These are phyloP conservation scores for Zymoseptoria brevis DNA, from an alignment of 2,329 filamentous ascomycete species.

Conservation along the genomic window DNA sequence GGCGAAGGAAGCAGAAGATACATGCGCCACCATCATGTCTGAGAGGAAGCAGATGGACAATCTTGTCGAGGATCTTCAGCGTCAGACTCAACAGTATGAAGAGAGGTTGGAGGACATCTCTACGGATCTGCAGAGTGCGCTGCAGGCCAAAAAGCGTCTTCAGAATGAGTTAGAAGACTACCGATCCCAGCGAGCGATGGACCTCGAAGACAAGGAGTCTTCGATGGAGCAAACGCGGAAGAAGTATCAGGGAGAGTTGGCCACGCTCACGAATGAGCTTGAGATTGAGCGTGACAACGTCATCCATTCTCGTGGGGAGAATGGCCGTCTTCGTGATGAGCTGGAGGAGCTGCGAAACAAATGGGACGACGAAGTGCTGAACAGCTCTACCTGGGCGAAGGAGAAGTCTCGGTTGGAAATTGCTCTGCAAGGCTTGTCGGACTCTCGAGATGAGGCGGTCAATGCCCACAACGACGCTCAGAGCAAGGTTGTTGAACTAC, in stretches of 20 bases:
- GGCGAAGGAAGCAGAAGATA: constrained; percentile 83
- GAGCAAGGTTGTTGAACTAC: constrained; percentile 78
- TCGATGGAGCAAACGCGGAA: constrained; percentile 95
- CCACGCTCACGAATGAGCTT: constrained; percentile 80
- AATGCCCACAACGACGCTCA: constrained; percentile 92
- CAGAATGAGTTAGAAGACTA: constrained; percentile 98
- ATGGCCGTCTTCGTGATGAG: constrained; percentile 83
- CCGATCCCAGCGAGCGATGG: constrained; percentile 85
- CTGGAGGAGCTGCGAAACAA: constrained; percentile 89
- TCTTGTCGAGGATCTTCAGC: constrained; percentile 79
- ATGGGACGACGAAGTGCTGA: constrained; percentile 97
- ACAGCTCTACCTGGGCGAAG: constrained; percentile 97
- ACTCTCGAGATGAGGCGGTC: constrained; percentile 88
- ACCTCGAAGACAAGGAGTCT: constrained; percentile 92
- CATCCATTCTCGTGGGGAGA: constrained; percentile 76
- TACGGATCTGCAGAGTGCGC: constrained; percentile 75
- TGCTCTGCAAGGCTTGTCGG: constrained; percentile 77
- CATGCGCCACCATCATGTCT: constrained; percentile 79
- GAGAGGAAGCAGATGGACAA: constrained; percentile 86
- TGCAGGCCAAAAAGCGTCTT: constrained; percentile 85
- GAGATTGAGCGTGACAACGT: constrained; percentile 88
- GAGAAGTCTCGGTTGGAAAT: constrained; percentile 89
- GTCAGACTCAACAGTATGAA: constrained; percentile 80
- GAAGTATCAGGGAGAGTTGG: constrained; percentile 93
- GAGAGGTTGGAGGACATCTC: constrained; percentile 86